phyloP scores from a whole-genome alignment of 768 basidiomycete species.

The Boletus huronensis region DNA sequence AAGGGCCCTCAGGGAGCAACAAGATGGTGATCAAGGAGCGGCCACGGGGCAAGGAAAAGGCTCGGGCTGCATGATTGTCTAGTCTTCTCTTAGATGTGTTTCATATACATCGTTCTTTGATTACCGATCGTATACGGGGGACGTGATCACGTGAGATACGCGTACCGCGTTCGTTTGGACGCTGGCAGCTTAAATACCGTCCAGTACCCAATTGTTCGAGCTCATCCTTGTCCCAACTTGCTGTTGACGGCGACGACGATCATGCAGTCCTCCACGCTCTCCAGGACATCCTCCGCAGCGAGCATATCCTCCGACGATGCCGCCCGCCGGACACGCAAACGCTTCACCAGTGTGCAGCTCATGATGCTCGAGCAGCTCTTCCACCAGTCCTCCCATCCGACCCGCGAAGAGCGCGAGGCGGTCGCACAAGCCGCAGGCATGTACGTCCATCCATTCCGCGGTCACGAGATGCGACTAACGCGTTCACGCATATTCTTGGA shows the following conservation, averaged over 20 bases:
- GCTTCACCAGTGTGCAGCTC: conserved; percentile 66
- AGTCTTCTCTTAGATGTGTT: neutral
- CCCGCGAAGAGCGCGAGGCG: conserved; percentile 66
- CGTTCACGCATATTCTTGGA: neutral
- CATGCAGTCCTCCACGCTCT: conserved; percentile 33
- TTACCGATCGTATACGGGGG: conserved; percentile 6
- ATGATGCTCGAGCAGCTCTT: conserved; percentile 71
- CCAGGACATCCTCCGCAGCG: conserved; percentile 53
- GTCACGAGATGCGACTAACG: conserved; percentile 10
- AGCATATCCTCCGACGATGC: conserved; percentile 54
- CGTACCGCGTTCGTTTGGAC: conserved; percentile 30
- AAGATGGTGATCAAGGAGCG: conserved; percentile 86
- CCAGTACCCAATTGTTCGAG: neutral
- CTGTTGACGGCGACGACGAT: conserved; percentile 1
- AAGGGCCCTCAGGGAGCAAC: conserved; percentile 60
- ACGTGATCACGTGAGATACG: conserved; percentile 32
- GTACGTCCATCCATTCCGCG: conserved; percentile 49
- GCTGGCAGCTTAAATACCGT: conserved; percentile 26
- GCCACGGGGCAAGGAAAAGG: conserved; percentile 65
- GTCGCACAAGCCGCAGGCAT: conserved; percentile 60
- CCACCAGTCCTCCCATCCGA: conserved; percentile 69
- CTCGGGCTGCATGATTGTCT: neutral
- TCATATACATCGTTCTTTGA: neutral
- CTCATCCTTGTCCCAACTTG: neutral
- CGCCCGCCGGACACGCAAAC: conserved; percentile 61